These are phyloP conservation scores for Neoboletus subvelutipes DNA, from an alignment of 768 basidiomycete species.

Conservation along the genomic window DNA sequence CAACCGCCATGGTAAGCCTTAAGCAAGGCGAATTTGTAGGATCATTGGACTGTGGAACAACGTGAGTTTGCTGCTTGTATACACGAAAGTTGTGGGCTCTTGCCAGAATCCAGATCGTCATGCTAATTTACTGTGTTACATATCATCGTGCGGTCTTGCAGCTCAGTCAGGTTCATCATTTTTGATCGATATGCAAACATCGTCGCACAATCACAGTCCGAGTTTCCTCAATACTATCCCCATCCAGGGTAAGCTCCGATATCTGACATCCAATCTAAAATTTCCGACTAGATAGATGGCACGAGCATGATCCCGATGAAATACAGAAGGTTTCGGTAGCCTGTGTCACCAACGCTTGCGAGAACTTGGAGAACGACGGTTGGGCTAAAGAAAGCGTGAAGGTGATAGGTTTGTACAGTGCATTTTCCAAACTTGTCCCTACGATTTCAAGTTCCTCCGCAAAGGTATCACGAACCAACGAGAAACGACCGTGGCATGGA, in stretches of 20 bases:
- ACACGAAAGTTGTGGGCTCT: neutral
- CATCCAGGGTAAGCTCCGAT: conserved; percentile 63
- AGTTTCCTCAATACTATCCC: conserved; percentile 93
- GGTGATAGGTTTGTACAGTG: conserved; percentile 71
- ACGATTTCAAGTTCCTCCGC: conserved; percentile 5
- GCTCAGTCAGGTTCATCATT: conserved; percentile 88
- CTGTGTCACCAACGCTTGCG: conserved; percentile 73
- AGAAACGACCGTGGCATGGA: conserved; percentile 95
- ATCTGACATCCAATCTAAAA: neutral
- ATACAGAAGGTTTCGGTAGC: conserved; percentile 71
- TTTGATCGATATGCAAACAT: conserved; percentile 88
- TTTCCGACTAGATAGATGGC: conserved; percentile 61
- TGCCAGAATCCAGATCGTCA: neutral
- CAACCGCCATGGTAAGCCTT: conserved; percentile 33
- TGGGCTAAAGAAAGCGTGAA: conserved; percentile 83
- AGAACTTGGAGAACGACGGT: conserved; percentile 68
- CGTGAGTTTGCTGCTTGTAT: conserved; percentile 51
- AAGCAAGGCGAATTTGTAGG: conserved; percentile 84
- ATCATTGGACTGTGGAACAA: conserved; percentile 92
- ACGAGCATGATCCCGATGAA: conserved; percentile 88
- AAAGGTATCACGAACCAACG: conserved; percentile 95
- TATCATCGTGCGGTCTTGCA: conserved; percentile 30
- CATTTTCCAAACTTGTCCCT: neutral
- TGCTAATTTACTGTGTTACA: conserved; percentile 4
- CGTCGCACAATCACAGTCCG: conserved; percentile 83